These are phyloP conservation scores for Botryobasidium botryosum DNA, from an alignment of 768 basidiomycete species.

Conservation along the genomic window DNA sequence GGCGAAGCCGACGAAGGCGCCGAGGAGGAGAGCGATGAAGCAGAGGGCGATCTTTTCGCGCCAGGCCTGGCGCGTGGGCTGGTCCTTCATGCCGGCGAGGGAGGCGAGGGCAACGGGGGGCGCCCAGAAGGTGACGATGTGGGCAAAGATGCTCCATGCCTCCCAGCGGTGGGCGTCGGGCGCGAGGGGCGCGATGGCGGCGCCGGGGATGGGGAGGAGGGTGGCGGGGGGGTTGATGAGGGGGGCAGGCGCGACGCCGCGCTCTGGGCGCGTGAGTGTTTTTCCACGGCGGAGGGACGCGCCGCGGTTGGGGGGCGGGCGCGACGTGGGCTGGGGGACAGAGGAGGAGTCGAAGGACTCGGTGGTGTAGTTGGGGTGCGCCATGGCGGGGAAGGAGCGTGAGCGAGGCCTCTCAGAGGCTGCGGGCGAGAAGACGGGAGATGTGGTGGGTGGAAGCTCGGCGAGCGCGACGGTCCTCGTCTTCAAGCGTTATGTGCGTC, in stretches of 20 bases:
- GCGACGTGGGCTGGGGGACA: conserved; percentile 51
- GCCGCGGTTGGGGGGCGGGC: conserved; percentile 28
- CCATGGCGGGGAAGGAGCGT: too few species aligned
- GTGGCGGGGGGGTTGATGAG: conserved; percentile 70
- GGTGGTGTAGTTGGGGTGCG: conserved; percentile 1
- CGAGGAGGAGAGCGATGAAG: conserved; percentile 65
- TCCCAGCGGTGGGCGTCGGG: conserved; percentile 21
- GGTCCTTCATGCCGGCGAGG: conserved; percentile 67
- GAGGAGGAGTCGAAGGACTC: conserved; percentile 7
- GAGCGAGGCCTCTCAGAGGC: too few species aligned
- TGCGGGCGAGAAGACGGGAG: too few species aligned
- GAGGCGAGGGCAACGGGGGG: conserved; percentile 58
- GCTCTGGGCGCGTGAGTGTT: conserved; percentile 91
- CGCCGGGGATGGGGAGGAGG: conserved; percentile 19
- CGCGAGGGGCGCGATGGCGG: conserved; percentile 22
- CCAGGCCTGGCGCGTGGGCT: conserved; percentile 75
- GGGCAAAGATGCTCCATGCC: conserved; percentile 70
- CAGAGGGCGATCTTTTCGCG: conserved; percentile 92
- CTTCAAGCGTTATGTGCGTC: too few species aligned
- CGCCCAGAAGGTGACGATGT: conserved; percentile 79
- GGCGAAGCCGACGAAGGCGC: conserved; percentile 68
- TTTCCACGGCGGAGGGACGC: conserved; percentile 72
- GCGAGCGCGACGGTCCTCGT: too few species aligned
- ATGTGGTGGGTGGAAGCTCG: too few species aligned
- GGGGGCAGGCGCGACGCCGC: conserved; percentile 82